Base-by-base conservation (phyloP, 495 filamentous ascomycete genomes). In the Xylaria grammica region DNA sequence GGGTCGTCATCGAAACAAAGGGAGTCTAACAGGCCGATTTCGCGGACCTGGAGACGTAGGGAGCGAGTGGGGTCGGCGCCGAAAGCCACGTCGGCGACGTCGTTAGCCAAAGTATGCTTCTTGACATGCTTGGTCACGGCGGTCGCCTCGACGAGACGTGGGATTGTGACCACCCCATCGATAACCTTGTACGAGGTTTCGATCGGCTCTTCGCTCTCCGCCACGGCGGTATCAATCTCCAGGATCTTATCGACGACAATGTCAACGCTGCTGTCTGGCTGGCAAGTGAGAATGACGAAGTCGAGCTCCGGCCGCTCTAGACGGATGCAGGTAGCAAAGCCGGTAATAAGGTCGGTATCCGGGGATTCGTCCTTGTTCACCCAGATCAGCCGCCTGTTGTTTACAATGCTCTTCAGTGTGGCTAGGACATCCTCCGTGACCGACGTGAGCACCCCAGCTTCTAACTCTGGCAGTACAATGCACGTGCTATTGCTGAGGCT, bases 291-390 rank as follows among this genome's bases (percentile, higher is more conserved):
- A 48, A 48, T 20, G 20, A 48, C 20, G 15, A 48, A 48, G 20
- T 48, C 44, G 20, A 24, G 44, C 9, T 24, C 20, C 3, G 44
- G 44, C 7, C 7, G 20, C 20, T 24, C 44, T 13, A 48, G 19
- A 48, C 44, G 44, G 24, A 48, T 48, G 44, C 44, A 48, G 20
- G 44, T 48, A n/a, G n/a, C n/a, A n/a, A n/a, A n/a, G n/a, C n/a
- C n/a, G n/a, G 44, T 48, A 48, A 48, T 22, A 10, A 48, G 44
- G 44, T 48, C 44, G 15, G 20, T 48, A 11, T 48, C 19, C 20
- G 44, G 19, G 2, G 20, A 24, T 24, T 13, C 44, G 9, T 48
- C 44, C 44, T 24, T 24, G 4, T 48, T 48, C 15, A 24, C 44
- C 19, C 44, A 24, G 7, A 48, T 48, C 10, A 48, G 44, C 24